Evolutionary conservation across 768 basidiomycete species (phyloP).

Genomic region (Mycena maculata): DNA sequence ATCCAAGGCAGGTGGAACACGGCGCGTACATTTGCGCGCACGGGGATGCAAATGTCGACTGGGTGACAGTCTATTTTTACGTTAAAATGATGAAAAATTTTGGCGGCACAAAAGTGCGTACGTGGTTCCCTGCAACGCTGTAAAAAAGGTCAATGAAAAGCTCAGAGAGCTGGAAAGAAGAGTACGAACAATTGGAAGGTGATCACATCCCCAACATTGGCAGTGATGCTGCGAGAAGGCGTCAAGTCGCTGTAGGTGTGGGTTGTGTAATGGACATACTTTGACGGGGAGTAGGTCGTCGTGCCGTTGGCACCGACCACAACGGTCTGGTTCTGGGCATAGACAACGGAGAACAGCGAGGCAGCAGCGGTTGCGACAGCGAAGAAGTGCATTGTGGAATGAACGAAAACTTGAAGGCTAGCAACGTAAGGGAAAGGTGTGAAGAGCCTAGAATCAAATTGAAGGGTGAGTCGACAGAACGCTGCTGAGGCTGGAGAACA

Average conservation of each 20-base stretch:
- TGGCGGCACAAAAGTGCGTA: constrained; percentile 26
- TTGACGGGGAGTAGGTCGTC: constrained; percentile 15
- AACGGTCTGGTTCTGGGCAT: constrained; percentile 20
- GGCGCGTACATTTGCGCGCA: constrained; percentile 45
- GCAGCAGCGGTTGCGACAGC: constrained; percentile 25
- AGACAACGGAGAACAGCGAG: constrained; percentile 12
- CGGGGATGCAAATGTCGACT: constrained; percentile 58
- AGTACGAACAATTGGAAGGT: constrained; percentile 33
- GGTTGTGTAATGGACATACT: not conserved
- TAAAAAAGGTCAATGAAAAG: not conserved
- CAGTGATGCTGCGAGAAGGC: constrained; percentile 31
- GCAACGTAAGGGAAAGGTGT: not conserved
- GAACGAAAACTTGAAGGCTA: not conserved
- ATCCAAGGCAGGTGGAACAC: too few species aligned
- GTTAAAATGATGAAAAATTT: too few species aligned
- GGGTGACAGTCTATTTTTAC: constrained; percentile 52
- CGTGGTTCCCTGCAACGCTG: constrained; percentile 48
- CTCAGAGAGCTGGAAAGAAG: constrained; percentile 13
- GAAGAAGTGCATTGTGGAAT: constrained; percentile 28
- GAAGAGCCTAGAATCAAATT: not conserved
- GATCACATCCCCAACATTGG: constrained; percentile 28
- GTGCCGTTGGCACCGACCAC: constrained; percentile 18
- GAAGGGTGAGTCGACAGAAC: not conserved
- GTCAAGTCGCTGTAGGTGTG: not conserved
- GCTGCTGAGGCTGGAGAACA: not conserved